A percentile compares a stretch with the other conserved stretches of the same genome.
Conservation (phyloP, 352 stramenopile species). For the Globisporangium spiculum region DNA sequence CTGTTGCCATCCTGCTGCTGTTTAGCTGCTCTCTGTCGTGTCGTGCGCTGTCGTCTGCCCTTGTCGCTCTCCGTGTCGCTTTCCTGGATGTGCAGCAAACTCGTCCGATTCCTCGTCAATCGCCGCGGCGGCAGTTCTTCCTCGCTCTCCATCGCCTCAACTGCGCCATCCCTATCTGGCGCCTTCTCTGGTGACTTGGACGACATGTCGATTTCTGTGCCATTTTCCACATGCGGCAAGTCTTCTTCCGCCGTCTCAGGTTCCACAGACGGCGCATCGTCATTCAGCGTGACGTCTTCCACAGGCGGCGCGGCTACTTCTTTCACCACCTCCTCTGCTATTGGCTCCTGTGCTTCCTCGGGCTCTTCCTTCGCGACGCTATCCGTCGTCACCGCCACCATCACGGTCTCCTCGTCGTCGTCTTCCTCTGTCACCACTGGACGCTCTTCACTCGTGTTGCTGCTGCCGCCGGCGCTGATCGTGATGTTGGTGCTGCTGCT, state of each 20-base stretch:
- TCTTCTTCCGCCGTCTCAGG: not conserved
- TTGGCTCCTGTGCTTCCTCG: not conserved
- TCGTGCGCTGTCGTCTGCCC: slow-evolving; percentile 5
- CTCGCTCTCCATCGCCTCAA: not conserved
- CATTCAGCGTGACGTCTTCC: not conserved
- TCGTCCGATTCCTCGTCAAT: slow-evolving; percentile 3
- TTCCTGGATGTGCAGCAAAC: slow-evolving; percentile 7
- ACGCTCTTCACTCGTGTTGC: not conserved
- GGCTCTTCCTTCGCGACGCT: not conserved
- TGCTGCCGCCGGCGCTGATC: not conserved
- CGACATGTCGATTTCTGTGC: too few species aligned
- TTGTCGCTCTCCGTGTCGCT: slow-evolving; percentile 17
- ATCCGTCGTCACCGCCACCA: not conserved
- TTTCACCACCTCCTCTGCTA: not conserved
- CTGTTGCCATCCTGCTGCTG: not conserved
- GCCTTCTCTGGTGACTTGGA: not conserved
- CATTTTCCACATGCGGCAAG: not conserved
- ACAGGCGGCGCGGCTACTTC: not conserved
- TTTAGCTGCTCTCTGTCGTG: slow-evolving; percentile 2
- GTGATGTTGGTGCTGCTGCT: not conserved
- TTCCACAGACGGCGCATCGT: not conserved
- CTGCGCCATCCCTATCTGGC: not conserved
- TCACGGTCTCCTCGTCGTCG: not conserved
- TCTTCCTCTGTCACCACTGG: not conserved
- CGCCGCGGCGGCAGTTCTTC: slow-evolving; percentile 3